A percentile compares a stretch with the other conserved stretches of the same genome.
These are phyloP conservation scores for Botryotinia narcissicola DNA, from an alignment of 2,329 filamentous ascomycete species.

Conservation along the genomic window DNA sequence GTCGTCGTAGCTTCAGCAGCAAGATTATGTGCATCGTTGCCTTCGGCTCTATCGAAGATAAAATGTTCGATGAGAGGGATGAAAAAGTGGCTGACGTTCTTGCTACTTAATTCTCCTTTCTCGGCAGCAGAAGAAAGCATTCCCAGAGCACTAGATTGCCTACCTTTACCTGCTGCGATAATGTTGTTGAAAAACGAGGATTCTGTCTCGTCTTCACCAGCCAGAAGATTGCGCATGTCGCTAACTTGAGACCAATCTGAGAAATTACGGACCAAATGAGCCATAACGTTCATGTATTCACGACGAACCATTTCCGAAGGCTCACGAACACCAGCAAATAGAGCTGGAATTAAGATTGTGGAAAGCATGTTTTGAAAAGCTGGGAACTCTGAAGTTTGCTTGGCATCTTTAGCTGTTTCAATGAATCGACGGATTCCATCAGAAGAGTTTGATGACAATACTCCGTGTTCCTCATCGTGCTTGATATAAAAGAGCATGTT, in stretches of 20 bases:
- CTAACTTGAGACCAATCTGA: slow-evolving; percentile 67
- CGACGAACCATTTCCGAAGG: slow-evolving; percentile 78
- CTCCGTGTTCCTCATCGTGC: slow-evolving; percentile 83
- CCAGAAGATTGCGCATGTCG: slow-evolving; percentile 71
- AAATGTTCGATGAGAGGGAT: slow-evolving; percentile 93
- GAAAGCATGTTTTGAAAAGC: slow-evolving; percentile 59
- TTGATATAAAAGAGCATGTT: slow-evolving; percentile 87
- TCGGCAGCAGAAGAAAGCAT: slow-evolving; percentile 68
- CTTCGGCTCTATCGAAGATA: slow-evolving; percentile 75
- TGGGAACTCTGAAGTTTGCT: slow-evolving; percentile 43
- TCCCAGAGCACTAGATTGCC: slow-evolving; percentile 79
- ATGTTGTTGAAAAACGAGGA: slow-evolving; percentile 91
- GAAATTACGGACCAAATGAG: slow-evolving; percentile 70
- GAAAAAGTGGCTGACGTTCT: slow-evolving; percentile 82
- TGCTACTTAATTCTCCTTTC: slow-evolving; percentile 64
- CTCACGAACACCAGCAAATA: slow-evolving; percentile 75
- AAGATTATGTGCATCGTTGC: slow-evolving; percentile 76
- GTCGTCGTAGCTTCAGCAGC: slow-evolving; percentile 82
- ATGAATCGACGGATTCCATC: slow-evolving; percentile 78
- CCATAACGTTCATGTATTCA: slow-evolving; percentile 78
- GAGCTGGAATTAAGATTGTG: slow-evolving; percentile 66
- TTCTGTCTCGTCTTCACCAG: slow-evolving; percentile 54
- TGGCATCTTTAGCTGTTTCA: slow-evolving; percentile 53
- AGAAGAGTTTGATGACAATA: slow-evolving; percentile 76
- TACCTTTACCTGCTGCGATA: slow-evolving; percentile 82